phyloP scores from a whole-genome alignment of 1,284 basidiomycete species.

The Taiwanofungus camphoratus region DNA sequence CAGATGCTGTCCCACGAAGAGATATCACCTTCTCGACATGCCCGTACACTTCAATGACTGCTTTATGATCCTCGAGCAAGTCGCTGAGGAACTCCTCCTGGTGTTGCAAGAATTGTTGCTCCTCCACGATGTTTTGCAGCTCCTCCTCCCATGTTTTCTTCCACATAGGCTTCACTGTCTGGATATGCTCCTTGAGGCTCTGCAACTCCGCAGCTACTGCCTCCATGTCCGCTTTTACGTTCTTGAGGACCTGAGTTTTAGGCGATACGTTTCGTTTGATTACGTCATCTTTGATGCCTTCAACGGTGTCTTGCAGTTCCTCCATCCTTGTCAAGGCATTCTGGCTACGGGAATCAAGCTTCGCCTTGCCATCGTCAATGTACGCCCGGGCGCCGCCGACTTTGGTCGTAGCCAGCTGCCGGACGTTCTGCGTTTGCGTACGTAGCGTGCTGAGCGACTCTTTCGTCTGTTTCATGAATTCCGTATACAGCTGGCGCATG shows the following conservation, averaged over 20 bases:
- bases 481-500: conserved; percentile 90
- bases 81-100: conserved; percentile 90
- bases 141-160: conserved; percentile 98
- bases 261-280: conserved; percentile 86
- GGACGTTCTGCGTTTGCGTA: conserved; percentile 80
- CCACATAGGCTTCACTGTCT: conserved; percentile 93
- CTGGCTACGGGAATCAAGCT: conserved; percentile 84
- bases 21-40: conserved; percentile 86
- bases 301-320: conserved; percentile 90
- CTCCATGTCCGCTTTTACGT: conserved; percentile 71
- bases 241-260: conserved; percentile 67
- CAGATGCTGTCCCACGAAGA: conserved; percentile 52
- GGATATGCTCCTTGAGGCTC: conserved; percentile 80
- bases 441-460: conserved; percentile 75
- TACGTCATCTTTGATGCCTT: conserved; percentile 88
- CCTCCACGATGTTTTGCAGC: conserved; percentile 93
- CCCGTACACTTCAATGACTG: conserved; percentile 77
- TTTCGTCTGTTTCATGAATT: conserved; percentile 90
- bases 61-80: conserved; percentile 88
- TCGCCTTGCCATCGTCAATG: conserved; percentile 88
- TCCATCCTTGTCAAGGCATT: conserved; percentile 91
- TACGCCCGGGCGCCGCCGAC: conserved; percentile 86
- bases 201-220: conserved; percentile 69
- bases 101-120: conserved; percentile 91
- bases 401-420: conserved; percentile 76